Evolutionary conservation across 2,329 filamentous ascomycete genomes (phyloP).

Genomic region (Microdochium trichocladiopsis): DNA sequence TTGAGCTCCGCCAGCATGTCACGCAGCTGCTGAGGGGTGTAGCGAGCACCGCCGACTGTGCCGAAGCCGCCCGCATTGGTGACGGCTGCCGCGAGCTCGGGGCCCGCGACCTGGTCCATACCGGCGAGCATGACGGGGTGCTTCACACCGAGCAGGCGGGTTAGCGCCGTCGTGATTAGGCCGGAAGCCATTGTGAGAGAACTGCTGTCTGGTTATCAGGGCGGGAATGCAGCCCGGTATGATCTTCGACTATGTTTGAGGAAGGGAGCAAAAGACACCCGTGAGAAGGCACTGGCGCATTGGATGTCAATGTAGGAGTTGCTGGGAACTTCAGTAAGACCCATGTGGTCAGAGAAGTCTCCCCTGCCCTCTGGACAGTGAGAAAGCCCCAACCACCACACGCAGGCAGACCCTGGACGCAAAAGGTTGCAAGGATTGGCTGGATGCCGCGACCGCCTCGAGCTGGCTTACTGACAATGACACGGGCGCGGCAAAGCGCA

Average conservation of each 20-base stretch:
- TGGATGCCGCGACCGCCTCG: neutral
- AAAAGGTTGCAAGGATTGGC: neutral
- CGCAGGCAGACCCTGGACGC: no score
- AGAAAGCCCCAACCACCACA: no score
- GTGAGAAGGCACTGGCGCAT: no score
- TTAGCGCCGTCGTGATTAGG: neutral
- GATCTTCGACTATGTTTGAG: no score
- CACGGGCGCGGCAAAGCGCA: neutral
- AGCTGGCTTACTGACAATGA: neutral
- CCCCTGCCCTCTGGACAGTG: no score
- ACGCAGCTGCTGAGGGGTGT: slow-evolving; percentile 93
- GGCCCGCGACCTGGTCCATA: slow-evolving; percentile 98
- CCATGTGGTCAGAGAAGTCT: no score
- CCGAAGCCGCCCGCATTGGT: slow-evolving; percentile 95
- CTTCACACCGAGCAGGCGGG: slow-evolving; percentile 25
- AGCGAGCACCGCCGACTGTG: slow-evolving; percentile 91
- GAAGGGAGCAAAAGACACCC: no score
- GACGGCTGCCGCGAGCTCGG: slow-evolving; percentile 91
- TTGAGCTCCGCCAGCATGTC: slow-evolving; percentile 96
- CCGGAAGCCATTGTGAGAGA: neutral
- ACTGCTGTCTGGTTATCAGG: no score
- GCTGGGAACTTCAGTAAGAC: no score
- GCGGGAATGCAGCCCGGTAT: no score
- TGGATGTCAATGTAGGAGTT: no score
- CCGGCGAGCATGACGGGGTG: slow-evolving; percentile 93